A percentile compares a stretch with the other conserved stretches of the same genome.
phyloP scores from a whole-genome alignment of 495 filamentous ascomycete species.

The Evernia prunastri region DNA sequence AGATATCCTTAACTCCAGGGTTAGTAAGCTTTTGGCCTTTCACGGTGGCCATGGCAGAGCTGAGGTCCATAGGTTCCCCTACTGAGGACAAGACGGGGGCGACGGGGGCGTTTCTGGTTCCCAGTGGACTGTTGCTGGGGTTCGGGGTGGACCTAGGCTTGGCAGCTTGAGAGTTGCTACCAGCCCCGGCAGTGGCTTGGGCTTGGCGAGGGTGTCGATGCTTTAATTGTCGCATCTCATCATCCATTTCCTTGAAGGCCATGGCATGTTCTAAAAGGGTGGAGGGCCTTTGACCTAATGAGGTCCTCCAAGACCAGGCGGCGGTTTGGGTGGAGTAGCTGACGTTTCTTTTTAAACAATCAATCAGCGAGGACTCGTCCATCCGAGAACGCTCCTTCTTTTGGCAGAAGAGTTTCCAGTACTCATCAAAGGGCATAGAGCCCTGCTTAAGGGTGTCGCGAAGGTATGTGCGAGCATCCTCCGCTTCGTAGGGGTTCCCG shows the following conservation, averaged over 20 bases:
- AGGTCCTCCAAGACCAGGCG: not conserved
- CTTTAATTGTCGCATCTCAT: not conserved
- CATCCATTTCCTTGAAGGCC: not conserved
- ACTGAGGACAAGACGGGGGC: too few species aligned
- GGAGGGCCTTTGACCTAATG: rapidly evolving
- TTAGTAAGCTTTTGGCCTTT: too few species aligned
- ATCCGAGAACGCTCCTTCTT: not conserved
- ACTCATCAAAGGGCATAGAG: not conserved
- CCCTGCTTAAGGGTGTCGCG: not conserved
- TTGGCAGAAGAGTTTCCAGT: not conserved
- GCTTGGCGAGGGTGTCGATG: not conserved
- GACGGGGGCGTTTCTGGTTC: too few species aligned
- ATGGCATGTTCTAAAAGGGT: not conserved
- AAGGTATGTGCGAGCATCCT: not conserved
- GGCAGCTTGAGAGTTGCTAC: not conserved
- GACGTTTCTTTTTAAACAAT: not conserved
- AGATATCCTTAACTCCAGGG: too few species aligned
- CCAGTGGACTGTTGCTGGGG: not conserved
- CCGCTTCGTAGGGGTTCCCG: not conserved
- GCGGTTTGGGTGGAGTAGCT: not conserved
- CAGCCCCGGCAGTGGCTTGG: too few species aligned
- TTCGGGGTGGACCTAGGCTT: not conserved
- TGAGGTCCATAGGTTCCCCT: not conserved
- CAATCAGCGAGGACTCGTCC: not conserved
- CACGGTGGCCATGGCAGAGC: not conserved